phyloP scores from a whole-genome alignment of 2,329 filamentous ascomycete genomes.

The Fusarium cicatricum region DNA sequence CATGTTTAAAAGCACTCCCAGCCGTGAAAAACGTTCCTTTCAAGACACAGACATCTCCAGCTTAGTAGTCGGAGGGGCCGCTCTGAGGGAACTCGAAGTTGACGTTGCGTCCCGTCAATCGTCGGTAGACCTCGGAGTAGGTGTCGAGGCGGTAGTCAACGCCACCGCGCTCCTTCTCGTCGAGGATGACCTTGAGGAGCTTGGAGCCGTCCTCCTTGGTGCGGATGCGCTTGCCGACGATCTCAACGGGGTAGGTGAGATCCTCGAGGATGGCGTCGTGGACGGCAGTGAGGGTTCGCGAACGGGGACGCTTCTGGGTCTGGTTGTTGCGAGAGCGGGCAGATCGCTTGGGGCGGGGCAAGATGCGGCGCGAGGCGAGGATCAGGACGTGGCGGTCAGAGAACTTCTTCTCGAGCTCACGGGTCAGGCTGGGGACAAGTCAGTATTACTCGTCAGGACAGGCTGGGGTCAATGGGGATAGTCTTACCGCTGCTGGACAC shows the following conservation, averaged over 20 bases:
- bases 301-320: conserved; percentile 98
- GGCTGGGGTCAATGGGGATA: not conserved
- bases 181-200: conserved; percentile 97
- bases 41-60: conserved; percentile 33
- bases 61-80: conserved; percentile 81
- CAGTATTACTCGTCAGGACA: conserved; percentile 11
- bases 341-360: conserved; percentile 98
- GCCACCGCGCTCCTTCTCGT: conserved; percentile 99
- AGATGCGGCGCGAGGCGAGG: conserved; percentile 97
- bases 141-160: conserved; percentile 99
- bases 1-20: conserved; percentile 48
- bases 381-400: conserved; percentile 99
- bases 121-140: conserved; percentile 99
- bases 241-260: conserved; percentile 99
- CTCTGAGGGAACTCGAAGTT: conserved; percentile 98
- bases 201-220: conserved; percentile 99
- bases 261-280: conserved; percentile 98
- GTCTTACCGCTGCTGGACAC: conserved; percentile 98
- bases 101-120: conserved; percentile 94
- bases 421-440: conserved; percentile 80
- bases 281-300: conserved; percentile 96
- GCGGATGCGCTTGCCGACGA: conserved; percentile 97
- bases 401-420: conserved; percentile 99
- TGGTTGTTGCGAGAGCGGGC: conserved; percentile 94
- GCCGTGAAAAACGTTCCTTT: conserved; percentile 33